Evolutionary conservation across 2,329 filamentous ascomycete genomes (phyloP), one percentile per base, ranked within the genome.

Genomic region (Diplodia corticola): DNA sequence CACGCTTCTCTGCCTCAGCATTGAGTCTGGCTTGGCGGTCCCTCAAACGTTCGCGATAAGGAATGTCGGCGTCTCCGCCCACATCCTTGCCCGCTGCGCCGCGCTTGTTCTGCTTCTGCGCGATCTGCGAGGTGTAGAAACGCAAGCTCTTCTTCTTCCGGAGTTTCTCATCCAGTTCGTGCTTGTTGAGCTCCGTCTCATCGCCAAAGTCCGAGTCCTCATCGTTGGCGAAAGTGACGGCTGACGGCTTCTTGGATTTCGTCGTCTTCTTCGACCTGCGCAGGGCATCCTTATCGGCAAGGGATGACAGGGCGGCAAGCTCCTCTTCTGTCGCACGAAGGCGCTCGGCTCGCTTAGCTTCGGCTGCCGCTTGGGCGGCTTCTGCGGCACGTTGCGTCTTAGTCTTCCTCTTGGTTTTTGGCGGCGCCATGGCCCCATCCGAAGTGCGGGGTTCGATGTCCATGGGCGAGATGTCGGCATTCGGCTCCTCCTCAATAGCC

Each of bases 101-200:
- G 65, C 91, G 91, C 76, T 92, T 93, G 81, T 92, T 96, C 66
- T 92, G 88, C 80, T 97, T 98, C 77, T 98, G 94, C 30, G 91
- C 90, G 70, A 99, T 95, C 77, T 99, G 95, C 3, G 93, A 97
- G 2, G 96, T 98, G 85, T 99, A 99, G 84, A 99, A 99, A 69
- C 93, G 91, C 67, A 99, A 86, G 69, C 88, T 92, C 83, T 96
- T 97, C 84, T 95, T 97, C 78, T 91, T 91, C 67, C 88, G 86
- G 0, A 89, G 91, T 80, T 99, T 99, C 73, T 96, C 92, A 49
- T 91, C 91, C 0, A 92, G 90, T 68, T 94, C 88, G 68, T 88
- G 85, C 12, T 89, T 88, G 64, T 93, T 92, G 67, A 98, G 85
- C 4, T 83, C 81, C 17, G 91, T 89, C 76, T 97, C 93, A 73